These are phyloP conservation scores for Ceratocystis diversiconidia DNA, from an alignment of 2,329 filamentous ascomycete genomes.

Conservation along the genomic window DNA sequence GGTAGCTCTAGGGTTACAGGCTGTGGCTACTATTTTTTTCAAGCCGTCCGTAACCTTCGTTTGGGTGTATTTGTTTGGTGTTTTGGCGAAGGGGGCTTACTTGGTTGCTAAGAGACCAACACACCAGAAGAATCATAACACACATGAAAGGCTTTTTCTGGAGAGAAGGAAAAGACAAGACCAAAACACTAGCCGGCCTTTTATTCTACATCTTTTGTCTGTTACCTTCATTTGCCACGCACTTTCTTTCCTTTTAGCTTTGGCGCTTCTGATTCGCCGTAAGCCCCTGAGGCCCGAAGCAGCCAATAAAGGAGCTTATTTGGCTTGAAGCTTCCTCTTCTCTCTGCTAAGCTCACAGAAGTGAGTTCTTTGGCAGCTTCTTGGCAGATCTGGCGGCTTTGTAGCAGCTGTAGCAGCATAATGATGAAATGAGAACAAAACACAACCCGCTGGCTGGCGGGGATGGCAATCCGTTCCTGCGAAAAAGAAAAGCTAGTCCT, in stretches of 20 bases:
- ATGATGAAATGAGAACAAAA: not conserved
- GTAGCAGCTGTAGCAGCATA: not conserved
- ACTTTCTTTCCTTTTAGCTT: too few species aligned
- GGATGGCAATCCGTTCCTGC: too few species aligned
- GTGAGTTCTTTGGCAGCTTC: not conserved
- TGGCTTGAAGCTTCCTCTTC: not conserved
- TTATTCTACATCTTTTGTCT: too few species aligned
- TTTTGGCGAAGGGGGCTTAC: not conserved
- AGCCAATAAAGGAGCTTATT: not conserved
- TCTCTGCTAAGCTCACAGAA: not conserved
- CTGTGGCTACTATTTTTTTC: too few species aligned
- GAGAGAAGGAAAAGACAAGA: too few species aligned
- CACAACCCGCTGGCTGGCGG: too few species aligned
- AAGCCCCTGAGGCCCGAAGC: not conserved
- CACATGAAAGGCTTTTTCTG: too few species aligned
- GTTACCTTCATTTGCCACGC: not conserved
- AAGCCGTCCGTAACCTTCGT: not conserved
- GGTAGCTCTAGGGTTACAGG: too few species aligned
- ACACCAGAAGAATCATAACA: not conserved
- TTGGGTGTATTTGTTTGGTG: not conserved
- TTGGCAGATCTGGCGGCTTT: too few species aligned
- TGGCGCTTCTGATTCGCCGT: not conserved
- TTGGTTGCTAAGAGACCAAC: not conserved
- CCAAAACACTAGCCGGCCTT: too few species aligned
- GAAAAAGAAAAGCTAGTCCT: not conserved